Evolutionary conservation across 768 basidiomycete species (phyloP), one percentile per base, ranked within the genome.

Genomic region (Termitomyces heimii): DNA sequence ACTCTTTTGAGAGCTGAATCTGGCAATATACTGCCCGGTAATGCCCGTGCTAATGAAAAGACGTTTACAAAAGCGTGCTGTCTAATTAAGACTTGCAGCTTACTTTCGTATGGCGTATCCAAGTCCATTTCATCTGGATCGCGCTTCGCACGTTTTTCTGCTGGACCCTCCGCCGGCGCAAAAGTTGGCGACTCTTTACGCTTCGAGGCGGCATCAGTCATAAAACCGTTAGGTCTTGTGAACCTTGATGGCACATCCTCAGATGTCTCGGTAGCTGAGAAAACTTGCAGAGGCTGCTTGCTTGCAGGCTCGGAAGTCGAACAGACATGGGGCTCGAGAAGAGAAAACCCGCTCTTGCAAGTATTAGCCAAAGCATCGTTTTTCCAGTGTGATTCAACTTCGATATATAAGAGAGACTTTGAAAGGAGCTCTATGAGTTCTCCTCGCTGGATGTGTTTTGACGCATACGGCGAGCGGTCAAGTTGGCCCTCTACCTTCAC

Each of bases 331-430:
- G 73, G 80, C 57, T 89, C 85, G 29, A 93, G 75, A n/a, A 94
- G 73, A 18, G 87, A 85, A 73, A 93, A 92, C 12, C 77, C 69
- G 34, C 79, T 75, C 65, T 82, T 85, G 78, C 92, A 94, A 63
- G 81, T 83, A 45, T 73, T 76, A 7, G 82, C 78, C 57, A 87
- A 71, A 35, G 76, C 73, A 65, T 83, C 83, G 9, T 78, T 79
- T 59, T 82, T 81, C 85, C 88, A 93, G 64, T 93, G 92, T 7
- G 85, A 80, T 74, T 94, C 92, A 53, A 89, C 88, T 72, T 94
- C 92, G 20, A 79, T 75, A 62, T 91, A 94, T 10, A 93, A 79
- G 18, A 94, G 73, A 4, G 92, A 84, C 71, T 91, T 93, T 67
- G 81, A 80, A 34, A 94, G 80, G 24, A 92, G 82, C 56, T 93